Base-by-base conservation (phyloP, 768 basidiomycete species). In the Cystofilobasidium bisporidii region DNA sequence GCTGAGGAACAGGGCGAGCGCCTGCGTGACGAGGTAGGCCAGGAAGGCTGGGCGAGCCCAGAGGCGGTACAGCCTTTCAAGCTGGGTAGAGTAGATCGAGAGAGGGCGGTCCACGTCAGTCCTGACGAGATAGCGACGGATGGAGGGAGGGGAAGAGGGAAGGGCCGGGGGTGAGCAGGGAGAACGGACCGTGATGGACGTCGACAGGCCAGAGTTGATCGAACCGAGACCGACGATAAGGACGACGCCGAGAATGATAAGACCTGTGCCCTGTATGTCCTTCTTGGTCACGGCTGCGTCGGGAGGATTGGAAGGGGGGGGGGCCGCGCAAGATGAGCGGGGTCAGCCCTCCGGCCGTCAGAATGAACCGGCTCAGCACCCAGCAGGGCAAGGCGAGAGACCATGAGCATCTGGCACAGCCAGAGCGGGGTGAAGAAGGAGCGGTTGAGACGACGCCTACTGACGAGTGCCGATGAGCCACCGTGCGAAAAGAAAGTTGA, bases 171-270 rank as follows among this genome's bases (percentile, higher is more conserved):
- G n/a, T n/a, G n/a, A n/a, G n/a, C n/a, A n/a, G n/a, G n/a, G 15
- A 3, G 41, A 6, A 64, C 66, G 22, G 1, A 67, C 66, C 12
- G 67, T 63, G n/a, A 69, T 55, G 26, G 61, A 58, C 3, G 62
- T 69, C 1, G 62, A 64, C 3, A 69, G 63, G 12, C 67, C 67
- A 22, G 67, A 69, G 67, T 69, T 69, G 43, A 69, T 64, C 3
- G 43, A 48, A 14, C 53, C 48, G 33, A 69, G 63, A 30, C 64
- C 28, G 15, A 69, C 28, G 43, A 69, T 63, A 4, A 69, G 67
- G 45, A 69, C 63, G 22, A 64, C 62, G 4, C 62, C 67, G 22
- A 69, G 32, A 1, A 64, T 55, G 43, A 69, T 69, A 10, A 69
- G 32, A 5, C 30, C 41, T 17, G 67, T 69, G 15, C 67, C 67